Evolutionary conservation across 129 eudicot species (phyloP), one percentile per base, ranked within the genome.

Genomic region (Flaveria ramosissima): DNA sequence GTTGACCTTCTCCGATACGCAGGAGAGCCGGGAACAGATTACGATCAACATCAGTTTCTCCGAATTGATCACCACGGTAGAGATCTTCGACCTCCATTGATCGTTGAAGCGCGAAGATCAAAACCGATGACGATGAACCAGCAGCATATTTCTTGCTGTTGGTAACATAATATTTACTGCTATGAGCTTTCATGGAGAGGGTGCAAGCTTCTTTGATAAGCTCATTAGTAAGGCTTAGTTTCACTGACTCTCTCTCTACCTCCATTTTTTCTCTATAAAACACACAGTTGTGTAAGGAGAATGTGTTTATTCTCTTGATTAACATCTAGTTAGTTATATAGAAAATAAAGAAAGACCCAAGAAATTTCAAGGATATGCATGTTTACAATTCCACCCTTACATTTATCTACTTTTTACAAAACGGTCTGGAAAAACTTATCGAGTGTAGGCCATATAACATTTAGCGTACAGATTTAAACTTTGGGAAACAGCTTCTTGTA

Each of bases 1-100:
- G 63, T 27, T 21, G 83, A 80, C 39, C 41, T 26, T 73, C 79
- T 67, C 75, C 83, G 61, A 80, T 27, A 42, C 83, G 79, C 4
- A 9, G 9, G 48, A 80, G 75, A 46, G 83, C 30, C 4, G 74
- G 74, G 32, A 66, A 73, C 70, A 53, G 62, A 19, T 26, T 0
- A 9, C 9, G 20, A 73, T 52, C 74, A 19, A 73, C 75, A 0
- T 73, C 60, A 2, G 27, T 15, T 45, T 52, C 70, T 41, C 83
- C 83, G 21, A 66, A 80, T 30, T 1, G 51, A 43, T 73, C 75
- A 66, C 26, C 70, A 9, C 13, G 9, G 79, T 65, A 65, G 70
- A 71, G 53, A 20, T 43, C 26, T 0, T 43, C 6, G 5, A 43
- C 70, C 64, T 78, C 76, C 61, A 51, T 8, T 36, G 75, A 73